Conservation (phyloP, 208 protist species). For the Leishmania mexicana region DNA sequence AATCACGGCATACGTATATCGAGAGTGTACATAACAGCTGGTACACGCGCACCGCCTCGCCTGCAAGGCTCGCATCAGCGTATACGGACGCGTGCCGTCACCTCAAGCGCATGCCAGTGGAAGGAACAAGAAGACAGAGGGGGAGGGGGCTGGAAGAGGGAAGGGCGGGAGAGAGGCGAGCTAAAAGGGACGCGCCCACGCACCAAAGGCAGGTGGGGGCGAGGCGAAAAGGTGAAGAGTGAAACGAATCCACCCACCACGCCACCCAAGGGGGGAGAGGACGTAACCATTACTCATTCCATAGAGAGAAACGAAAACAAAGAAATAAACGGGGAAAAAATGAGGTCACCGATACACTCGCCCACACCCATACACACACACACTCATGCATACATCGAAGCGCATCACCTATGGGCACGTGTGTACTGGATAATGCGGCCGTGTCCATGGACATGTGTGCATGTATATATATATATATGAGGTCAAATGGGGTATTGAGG, state of each 20-base stretch:
- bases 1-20: background rate
- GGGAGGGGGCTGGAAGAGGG: background rate
- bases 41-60: background rate
- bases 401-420: no score
- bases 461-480: background rate
- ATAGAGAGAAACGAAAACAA: background rate
- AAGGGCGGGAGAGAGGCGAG: background rate
- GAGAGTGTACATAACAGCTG: background rate
- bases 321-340: background rate
- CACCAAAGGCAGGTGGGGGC: background rate
- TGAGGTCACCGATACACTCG: background rate
- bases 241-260: background rate
- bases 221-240: background rate
- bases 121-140: background rate
- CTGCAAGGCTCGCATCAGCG: background rate
- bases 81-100: background rate
- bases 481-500: background rate
- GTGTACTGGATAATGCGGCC: background rate
- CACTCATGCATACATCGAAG: background rate
- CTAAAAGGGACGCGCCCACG: background rate
- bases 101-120: background rate
- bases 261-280: background rate
- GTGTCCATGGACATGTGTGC: background rate
- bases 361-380: background rate
- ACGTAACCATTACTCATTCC: background rate